phyloP scores from a whole-genome alignment of 108 stramenopile species.

The Discostella pseudostelligera region DNA sequence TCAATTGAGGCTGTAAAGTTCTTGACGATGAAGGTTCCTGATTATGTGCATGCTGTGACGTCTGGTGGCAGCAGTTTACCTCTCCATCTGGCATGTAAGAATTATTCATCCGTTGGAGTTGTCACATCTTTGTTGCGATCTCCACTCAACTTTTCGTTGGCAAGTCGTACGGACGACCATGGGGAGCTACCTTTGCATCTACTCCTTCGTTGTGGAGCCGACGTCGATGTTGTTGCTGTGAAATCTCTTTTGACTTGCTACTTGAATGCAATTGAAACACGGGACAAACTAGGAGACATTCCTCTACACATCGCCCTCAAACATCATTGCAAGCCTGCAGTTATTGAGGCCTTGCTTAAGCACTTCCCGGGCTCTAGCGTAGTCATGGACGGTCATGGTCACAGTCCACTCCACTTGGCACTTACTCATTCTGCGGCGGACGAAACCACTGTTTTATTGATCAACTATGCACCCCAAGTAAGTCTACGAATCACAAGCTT shows the following conservation, averaged over 20 bases:
- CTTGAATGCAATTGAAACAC: constrained; percentile 67
- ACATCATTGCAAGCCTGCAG: constrained; percentile 67
- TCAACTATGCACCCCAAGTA: constrained; percentile 80
- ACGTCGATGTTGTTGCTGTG: constrained; percentile 83
- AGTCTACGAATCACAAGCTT: constrained; percentile 6
- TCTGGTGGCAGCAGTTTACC: constrained; percentile 80
- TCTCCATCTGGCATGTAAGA: constrained; percentile 82
- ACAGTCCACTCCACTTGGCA: constrained; percentile 72
- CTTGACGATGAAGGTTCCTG: constrained; percentile 72
- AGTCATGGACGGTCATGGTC: constrained; percentile 80
- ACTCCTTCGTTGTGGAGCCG: constrained; percentile 81
- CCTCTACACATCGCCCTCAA: constrained; percentile 84
- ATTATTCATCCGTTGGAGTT: constrained; percentile 83
- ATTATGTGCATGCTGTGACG: constrained; percentile 80
- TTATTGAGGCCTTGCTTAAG: constrained; percentile 68
- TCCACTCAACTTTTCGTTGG: constrained; percentile 80
- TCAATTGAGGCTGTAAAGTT: constrained; percentile 86
- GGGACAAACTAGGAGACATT: constrained; percentile 83
- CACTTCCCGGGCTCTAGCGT: constrained; percentile 79
- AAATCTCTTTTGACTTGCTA: constrained; percentile 87
- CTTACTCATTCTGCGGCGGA: constrained; percentile 81
- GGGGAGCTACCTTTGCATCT: constrained; percentile 86
- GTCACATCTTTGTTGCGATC: constrained; percentile 70
- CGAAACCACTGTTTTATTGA: constrained; percentile 73
- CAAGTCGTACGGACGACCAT: constrained; percentile 80